Evolutionary conservation across 2,329 filamentous ascomycete genomes (phyloP).

Genomic region (Cytospora leucostoma): DNA sequence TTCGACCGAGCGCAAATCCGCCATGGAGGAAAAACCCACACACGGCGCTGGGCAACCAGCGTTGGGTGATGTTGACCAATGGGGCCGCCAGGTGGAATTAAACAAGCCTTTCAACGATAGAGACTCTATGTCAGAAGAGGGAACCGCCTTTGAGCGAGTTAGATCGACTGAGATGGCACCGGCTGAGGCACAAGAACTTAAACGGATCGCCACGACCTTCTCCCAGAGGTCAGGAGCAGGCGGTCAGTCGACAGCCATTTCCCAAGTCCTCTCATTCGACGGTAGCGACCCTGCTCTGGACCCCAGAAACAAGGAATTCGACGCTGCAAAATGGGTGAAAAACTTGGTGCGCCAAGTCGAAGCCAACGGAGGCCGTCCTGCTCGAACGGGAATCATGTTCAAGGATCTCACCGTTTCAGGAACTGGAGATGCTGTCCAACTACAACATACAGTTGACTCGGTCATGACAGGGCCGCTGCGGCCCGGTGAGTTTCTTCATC

Average conservation of each 20-base stretch:
- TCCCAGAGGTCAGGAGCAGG: constrained; percentile 4
- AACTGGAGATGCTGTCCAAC: constrained; percentile 65
- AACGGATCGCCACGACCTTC: constrained; percentile 17
- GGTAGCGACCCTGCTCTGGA: constrained; percentile 40
- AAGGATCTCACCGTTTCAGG: constrained; percentile 67
- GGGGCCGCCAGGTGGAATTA: constrained; percentile 4
- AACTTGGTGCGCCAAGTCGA: constrained; percentile 47
- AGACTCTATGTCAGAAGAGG: background rate
- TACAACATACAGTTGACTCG: constrained; percentile 68
- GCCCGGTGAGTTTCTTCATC: constrained; percentile 56
- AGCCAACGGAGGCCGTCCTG: constrained; percentile 55
- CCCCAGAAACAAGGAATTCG: constrained; percentile 43
- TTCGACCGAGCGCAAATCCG: background rate
- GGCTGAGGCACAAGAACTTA: constrained; percentile 14
- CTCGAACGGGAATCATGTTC: constrained; percentile 62
- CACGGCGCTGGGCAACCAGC: background rate
- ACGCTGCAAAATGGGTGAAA: constrained; percentile 45
- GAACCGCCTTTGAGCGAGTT: background rate
- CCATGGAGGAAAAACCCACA: constrained; percentile 7
- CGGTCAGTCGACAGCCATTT: constrained; percentile 1
- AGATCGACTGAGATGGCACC: constrained; percentile 4
- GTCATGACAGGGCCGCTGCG: constrained; percentile 60
- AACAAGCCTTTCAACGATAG: background rate
- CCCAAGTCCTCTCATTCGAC: constrained; percentile 19
- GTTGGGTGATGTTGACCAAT: constrained; percentile 6